Evolutionary conservation across 768 basidiomycete species (phyloP), one percentile per base, ranked within the genome.

Genomic region (Ramaria sp.): DNA sequence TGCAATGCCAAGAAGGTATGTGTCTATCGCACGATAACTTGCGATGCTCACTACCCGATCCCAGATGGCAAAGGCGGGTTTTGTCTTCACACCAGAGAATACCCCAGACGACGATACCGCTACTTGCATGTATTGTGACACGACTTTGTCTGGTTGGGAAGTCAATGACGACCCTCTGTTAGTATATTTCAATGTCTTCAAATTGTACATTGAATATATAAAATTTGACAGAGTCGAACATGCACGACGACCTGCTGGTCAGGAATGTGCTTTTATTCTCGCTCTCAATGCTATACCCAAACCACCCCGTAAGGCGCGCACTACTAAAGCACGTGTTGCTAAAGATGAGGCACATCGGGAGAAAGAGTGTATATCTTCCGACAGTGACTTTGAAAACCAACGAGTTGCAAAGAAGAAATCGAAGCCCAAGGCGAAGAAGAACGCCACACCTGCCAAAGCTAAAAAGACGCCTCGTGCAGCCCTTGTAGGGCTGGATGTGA

Each of bases 31-130:
- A 15, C 20, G 27, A 59, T 22, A 43, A n/a, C 61, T 48, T 41
- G 1, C 24, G 30, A 30, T 27, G 43, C 31, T 24, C 12, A 66
- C 46, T 2, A 49, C 15, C 15, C 64, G 5, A 49, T 51, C 47
- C 19, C 61, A 93, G 93, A 84, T 98, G 80, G 88, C 93, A 0
- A 81, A 80, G 62, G 91, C 92, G 2, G 94, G 94, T 7, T 96
- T 95, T 65, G 78, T 90, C 0, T 90, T 78, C 66, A 84, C 83
- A 0, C 88, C 91, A 1, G 79, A 83, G 56, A 58, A 43, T 7
- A 69, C 73, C 12, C 63, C 73, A 1, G 84, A 78, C 3, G 86
- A 90, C 62, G 94, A 98, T 68, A 80, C 83, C 1, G 91, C 82
- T 0, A 83, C 83, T 0, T 98, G 94, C 69, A 73, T 92, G 4